Evolutionary conservation across 2,329 filamentous ascomycete genomes (phyloP), one percentile per base, ranked within the genome.

Genomic region (Cercospora berteroae): DNA sequence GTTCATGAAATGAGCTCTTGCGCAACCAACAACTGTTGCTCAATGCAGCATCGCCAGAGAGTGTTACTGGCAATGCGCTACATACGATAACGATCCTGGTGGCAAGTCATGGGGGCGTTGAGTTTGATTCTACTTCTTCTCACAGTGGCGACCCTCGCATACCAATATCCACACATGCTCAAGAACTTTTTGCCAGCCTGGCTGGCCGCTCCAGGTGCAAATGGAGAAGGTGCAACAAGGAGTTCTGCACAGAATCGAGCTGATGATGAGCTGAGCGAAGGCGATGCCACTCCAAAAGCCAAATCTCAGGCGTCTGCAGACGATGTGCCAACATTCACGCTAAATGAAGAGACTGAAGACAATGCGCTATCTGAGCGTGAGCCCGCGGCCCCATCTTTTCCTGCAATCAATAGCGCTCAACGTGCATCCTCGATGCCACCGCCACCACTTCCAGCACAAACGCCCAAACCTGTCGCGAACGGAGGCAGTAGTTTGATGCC

Each of bases 391-490:
- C 80, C 81, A 23, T 80, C 77, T 0, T 83, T 83, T 62, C 81
- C 81, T 31, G 80, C 82, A 2, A 67, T 80, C 36, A 82, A 83
- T 71, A 83, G 81, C 8, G 81, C 80, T 8, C 82, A 83, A 68
- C 75, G 81, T 68, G 79, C 81, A 13, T 80, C 79, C 60, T 71
- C 73, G 16, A 67, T 68, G 60, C 63, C 68, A 77, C 76, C 76
- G 8, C 79, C 80, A 29, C 79, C 79, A 7, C 36, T 59, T 48
- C 44, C 52, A 27, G 23, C 16, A 13, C 52, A 25, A 27, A 29
- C 16, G 12, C 66, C 74, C 16, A 78, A 67, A 62, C 75, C 75
- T 13, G 36, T 42, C 5, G 10, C 29, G 16, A 50, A 60, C 6
- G 48, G 42, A 20, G 63, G 57, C 23, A 65, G 67, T 27, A 67